Percentiles rank a stretch among this genome's conserved stretches.
phyloP scores from a whole-genome alignment of 306 rosid species.

The Cercis canadensis region DNA sequence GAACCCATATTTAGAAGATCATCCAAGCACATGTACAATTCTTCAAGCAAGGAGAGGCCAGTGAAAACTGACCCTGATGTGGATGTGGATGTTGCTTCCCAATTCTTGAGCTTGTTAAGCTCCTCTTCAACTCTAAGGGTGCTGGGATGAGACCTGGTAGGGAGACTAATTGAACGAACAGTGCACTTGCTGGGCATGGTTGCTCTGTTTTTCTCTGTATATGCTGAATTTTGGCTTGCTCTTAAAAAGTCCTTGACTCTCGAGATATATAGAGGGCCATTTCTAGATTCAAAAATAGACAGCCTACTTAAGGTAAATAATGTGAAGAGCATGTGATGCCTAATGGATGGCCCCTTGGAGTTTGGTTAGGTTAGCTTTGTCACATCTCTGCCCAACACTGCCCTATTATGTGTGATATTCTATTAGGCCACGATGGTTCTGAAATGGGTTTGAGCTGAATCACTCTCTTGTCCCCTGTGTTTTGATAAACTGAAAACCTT shows the following conservation, averaged over 20 bases:
- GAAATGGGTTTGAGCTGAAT: conserved; percentile 20
- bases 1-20: conserved; percentile 68
- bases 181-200: conserved; percentile 55
- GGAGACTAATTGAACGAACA: conserved; percentile 67
- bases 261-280: conserved; percentile 31
- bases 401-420: conserved; percentile 28
- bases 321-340: conserved; percentile 50
- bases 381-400: conserved; percentile 45
- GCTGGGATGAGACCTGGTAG: conserved; percentile 70
- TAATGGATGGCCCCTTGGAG: conserved; percentile 36
- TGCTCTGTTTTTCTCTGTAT: conserved; percentile 19
- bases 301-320: not conserved
- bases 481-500: conserved; percentile 36
- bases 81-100: conserved; percentile 50
- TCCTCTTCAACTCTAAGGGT: conserved; percentile 55
- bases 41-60: conserved; percentile 51
- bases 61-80: conserved; percentile 45
- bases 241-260: conserved; percentile 16
- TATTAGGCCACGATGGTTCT: conserved; percentile 10
- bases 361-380: conserved; percentile 38
- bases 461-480: conserved; percentile 36
- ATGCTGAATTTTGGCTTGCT: conserved; percentile 6
- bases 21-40: conserved; percentile 56
- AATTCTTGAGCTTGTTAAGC: conserved; percentile 47
- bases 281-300: conserved; percentile 2